phyloP scores from a whole-genome alignment of 345 rosid genomes.

The Pugionium cornutum region DNA sequence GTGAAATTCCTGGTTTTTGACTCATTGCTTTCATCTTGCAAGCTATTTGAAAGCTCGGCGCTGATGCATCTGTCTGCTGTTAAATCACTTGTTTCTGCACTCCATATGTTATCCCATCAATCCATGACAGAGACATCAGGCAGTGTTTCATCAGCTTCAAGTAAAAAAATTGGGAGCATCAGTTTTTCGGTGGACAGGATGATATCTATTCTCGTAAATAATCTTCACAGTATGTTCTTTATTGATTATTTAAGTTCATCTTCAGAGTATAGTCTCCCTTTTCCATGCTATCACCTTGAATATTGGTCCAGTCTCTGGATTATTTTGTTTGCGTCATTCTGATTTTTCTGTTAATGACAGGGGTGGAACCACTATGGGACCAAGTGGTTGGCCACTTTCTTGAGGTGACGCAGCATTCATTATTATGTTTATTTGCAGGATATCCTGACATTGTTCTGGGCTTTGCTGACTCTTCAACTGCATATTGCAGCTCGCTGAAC shows the following conservation, averaged over 20 bases:
- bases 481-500: constrained; percentile 80
- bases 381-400: constrained; percentile 88
- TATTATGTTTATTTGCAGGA: constrained; percentile 29
- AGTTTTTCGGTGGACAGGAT: constrained; percentile 91
- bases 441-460: constrained; percentile 27
- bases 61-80: constrained; percentile 95
- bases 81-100: constrained; percentile 92
- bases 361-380: constrained; percentile 94
- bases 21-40: constrained; percentile 41
- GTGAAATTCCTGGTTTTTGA: constrained; percentile 42
- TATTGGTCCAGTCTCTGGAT: constrained; percentile 11
- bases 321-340: constrained; percentile 23
- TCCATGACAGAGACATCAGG: constrained; percentile 72
- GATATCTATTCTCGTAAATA: constrained; percentile 87
- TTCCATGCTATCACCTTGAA: constrained; percentile 17
- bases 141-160: constrained; percentile 68
- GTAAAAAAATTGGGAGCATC: constrained; percentile 77
- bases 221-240: constrained; percentile 83
- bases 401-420: constrained; percentile 56
- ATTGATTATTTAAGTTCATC: constrained; percentile 12
- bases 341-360: constrained; percentile 43
- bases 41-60: constrained; percentile 99
- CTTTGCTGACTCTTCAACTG: constrained; percentile 43
- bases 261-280: constrained; percentile 17
- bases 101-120: constrained; percentile 78